Evolutionary conservation across 2,329 filamentous ascomycete genomes (phyloP).

Genomic region (Nakataea oryzae): DNA sequence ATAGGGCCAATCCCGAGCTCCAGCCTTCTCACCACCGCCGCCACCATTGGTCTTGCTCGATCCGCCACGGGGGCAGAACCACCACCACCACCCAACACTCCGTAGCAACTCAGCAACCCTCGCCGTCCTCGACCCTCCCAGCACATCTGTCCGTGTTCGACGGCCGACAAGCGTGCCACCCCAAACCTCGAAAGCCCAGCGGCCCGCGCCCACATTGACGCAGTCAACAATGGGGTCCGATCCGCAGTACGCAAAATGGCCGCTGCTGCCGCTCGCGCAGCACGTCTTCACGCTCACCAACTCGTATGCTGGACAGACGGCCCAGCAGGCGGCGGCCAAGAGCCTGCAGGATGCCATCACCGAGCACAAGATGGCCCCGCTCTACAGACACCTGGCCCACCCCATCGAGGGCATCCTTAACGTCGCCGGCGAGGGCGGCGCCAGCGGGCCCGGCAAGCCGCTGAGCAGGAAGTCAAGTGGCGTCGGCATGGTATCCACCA

Average conservation of each 20-base stretch:
- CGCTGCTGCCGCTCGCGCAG: constrained; percentile 70
- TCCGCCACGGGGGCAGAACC: neutral
- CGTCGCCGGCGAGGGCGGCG: constrained; percentile 53
- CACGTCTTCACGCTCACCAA: constrained; percentile 83
- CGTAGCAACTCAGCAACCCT: constrained; percentile 1
- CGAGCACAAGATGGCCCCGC: constrained; percentile 77
- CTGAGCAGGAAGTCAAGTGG: constrained; percentile 58
- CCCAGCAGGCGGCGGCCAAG: constrained; percentile 63
- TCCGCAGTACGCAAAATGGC: constrained; percentile 78
- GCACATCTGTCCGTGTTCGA: constrained; percentile 2
- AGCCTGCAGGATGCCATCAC: constrained; percentile 71
- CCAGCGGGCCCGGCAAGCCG: constrained; percentile 42
- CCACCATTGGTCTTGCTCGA: neutral
- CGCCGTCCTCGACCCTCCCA: no score
- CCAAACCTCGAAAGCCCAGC: neutral
- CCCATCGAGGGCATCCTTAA: constrained; percentile 77
- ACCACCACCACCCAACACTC: neutral
- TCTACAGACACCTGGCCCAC: constrained; percentile 77
- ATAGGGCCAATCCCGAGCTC: neutral
- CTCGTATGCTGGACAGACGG: constrained; percentile 53
- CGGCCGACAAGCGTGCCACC: no score
- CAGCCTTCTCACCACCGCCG: neutral
- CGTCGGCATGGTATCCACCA: constrained; percentile 66
- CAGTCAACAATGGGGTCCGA: constrained; percentile 59
- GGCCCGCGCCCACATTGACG: neutral